Evolutionary conservation across 2,329 filamentous ascomycete genomes (phyloP), one percentile per base, ranked within the genome.

Genomic region (Rhinocladiella mackenziei): DNA sequence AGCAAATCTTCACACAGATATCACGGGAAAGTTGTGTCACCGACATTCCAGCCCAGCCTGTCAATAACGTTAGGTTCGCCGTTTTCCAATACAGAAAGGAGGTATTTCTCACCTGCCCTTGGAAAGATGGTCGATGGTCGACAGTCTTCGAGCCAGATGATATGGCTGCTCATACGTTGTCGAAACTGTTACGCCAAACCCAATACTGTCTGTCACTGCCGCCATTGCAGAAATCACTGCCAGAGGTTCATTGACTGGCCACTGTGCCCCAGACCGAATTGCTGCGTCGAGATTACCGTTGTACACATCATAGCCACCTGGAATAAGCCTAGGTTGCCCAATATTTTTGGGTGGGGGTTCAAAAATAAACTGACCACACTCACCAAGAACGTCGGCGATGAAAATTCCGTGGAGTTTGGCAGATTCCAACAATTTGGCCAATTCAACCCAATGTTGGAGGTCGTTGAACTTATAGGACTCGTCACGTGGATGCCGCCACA

Each of bases 141-240:
- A 78, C 7, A 85, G 61, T n/a, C 80, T 65, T 13, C 81, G 65
- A 0, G 82, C 81, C 11, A 85, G 66, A 55, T 83, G 76, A 56
- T 83, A 85, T 0, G 82, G 81, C 57, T 80, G 75, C 60, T 85
- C 81, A 50, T 84, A 85, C 0, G 79, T 83, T 0, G 81, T 84
- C 1, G 77, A 75, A 0, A 80, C 73, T 0, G 82, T 85, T 1
- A 85, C 78, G 1, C 81, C 81, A 47, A 86, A 84, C 0, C 75
- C 78, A n/a, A 86, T 73, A 45, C 71, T 83, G 51, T 77, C 73
- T 0, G 82, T 85, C 0, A 70, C 81, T 1, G 81, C 80, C 1
- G 81, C 81, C 80, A 85, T 83, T 2, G 81, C 80, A 2, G 80
- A 71, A 0, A 85, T 69, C 2, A 80, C 72, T 2, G 75, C 73